These are phyloP conservation scores for Parastagonospora nodorum DNA, from an alignment of 2,329 filamentous ascomycete genomes.

Conservation along the genomic window DNA sequence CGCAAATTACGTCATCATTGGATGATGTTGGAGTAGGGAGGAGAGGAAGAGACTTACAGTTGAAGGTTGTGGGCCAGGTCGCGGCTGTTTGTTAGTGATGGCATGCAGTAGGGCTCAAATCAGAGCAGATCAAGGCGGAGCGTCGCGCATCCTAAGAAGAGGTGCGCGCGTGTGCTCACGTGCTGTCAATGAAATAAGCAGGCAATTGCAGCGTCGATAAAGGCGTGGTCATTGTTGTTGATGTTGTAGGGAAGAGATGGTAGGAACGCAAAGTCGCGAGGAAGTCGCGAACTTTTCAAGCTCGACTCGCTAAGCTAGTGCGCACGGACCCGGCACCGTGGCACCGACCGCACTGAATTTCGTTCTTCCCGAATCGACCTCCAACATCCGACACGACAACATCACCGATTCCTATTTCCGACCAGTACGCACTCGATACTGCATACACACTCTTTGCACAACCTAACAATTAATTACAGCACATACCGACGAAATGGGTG, in stretches of 20 bases:
- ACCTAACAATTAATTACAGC: constrained; percentile 37
- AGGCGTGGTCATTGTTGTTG: not conserved
- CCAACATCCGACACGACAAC: constrained; percentile 35
- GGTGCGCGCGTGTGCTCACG: not conserved
- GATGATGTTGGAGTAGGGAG: constrained; percentile 13
- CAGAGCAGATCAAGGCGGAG: not conserved
- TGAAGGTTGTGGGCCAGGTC: not conserved
- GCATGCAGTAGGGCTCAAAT: not conserved
- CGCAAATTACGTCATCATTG: constrained; percentile 99
- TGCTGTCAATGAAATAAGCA: not conserved
- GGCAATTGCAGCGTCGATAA: not conserved
- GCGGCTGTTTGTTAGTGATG: not conserved
- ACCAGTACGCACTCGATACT: constrained; percentile 44
- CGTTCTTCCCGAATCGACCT: constrained; percentile 15
- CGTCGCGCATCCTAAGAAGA: not conserved
- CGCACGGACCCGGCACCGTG: not conserved
- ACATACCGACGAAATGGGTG: constrained; percentile 53
- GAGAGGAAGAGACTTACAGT: constrained; percentile 27
- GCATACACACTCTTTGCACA: constrained; percentile 20
- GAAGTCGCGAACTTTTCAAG: constrained; percentile 19
- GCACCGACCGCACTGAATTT: constrained; percentile 11
- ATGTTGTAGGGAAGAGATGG: constrained; percentile 1
- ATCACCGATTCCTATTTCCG: constrained; percentile 45
- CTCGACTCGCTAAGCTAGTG: constrained; percentile 7
- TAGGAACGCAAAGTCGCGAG: constrained; percentile 10